Percentiles rank a stretch among this genome's conserved stretches.
phyloP scores from a whole-genome alignment of 305 asterid genomes.

The Fraxinus ornus region DNA sequence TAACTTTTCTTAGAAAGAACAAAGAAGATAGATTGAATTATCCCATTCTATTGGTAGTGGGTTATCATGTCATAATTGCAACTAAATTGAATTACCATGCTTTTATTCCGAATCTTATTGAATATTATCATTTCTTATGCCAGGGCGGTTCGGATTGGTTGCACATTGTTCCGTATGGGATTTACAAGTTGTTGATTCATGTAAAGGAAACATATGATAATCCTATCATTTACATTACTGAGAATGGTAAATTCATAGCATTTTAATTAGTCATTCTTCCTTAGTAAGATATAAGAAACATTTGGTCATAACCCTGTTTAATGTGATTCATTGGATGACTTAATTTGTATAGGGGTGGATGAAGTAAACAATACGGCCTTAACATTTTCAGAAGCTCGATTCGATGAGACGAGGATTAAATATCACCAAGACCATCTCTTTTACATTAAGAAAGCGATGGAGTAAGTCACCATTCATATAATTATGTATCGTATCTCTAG shows the following conservation, averaged over 20 bases:
- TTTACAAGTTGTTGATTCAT: slow-evolving; percentile 7
- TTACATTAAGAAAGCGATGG: neutral
- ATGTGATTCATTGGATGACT: too few species aligned
- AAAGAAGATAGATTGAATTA: too few species aligned
- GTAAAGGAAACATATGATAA: neutral
- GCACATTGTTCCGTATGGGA: slow-evolving; percentile 12
- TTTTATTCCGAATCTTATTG: neutral
- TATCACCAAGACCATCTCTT: neutral
- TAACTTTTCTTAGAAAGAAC: too few species aligned
- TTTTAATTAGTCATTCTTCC: too few species aligned
- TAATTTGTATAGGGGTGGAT: too few species aligned
- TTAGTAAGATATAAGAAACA: too few species aligned
- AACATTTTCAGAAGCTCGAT: neutral
- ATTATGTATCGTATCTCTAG: neutral
- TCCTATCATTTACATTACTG: slow-evolving; percentile 13
- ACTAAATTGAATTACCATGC: too few species aligned
- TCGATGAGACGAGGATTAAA: neutral
- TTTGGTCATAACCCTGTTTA: too few species aligned
- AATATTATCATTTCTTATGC: neutral
- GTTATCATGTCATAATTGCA: neutral
- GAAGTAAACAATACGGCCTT: too few species aligned
- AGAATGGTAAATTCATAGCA: slow-evolving; percentile 13
- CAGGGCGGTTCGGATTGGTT: slow-evolving; percentile 24
- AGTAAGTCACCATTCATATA: neutral
- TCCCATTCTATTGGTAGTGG: too few species aligned